Evolutionary conservation across 1,139 yeast genomes (phyloP).

Genomic region (Meyerozyma carpophila): DNA sequence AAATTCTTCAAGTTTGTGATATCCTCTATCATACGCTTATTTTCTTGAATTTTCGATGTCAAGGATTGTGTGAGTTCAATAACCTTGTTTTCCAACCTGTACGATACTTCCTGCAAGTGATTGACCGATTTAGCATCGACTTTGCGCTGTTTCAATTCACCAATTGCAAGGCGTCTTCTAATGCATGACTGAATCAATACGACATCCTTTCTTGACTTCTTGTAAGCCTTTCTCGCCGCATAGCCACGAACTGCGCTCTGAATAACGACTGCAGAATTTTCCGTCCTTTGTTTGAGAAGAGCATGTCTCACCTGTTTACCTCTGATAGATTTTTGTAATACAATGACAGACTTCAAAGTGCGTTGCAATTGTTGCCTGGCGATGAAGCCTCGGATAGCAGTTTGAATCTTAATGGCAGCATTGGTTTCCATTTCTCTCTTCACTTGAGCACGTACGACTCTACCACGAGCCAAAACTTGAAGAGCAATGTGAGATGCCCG

Average conservation of each 20-base stretch:
- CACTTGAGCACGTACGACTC: slow-evolving; percentile 51
- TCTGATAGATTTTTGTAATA: slow-evolving; percentile 65
- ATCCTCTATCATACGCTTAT: slow-evolving; percentile 62
- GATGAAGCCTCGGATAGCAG: slow-evolving; percentile 59
- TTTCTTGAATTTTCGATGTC: slow-evolving; percentile 73
- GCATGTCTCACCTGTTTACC: slow-evolving; percentile 56
- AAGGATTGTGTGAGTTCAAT: slow-evolving; percentile 86
- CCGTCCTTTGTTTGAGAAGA: slow-evolving; percentile 43
- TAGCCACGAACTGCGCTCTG: slow-evolving; percentile 67
- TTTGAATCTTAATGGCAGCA: slow-evolving; percentile 73
- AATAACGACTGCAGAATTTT: slow-evolving; percentile 60
- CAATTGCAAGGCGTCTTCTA: slow-evolving; percentile 71
- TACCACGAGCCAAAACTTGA: slow-evolving; percentile 66
- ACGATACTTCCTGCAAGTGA: slow-evolving; percentile 86
- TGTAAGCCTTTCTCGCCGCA: slow-evolving; percentile 42
- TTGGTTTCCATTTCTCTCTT: slow-evolving; percentile 52
- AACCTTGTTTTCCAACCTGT: slow-evolving; percentile 90
- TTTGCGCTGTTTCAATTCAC: slow-evolving; percentile 58
- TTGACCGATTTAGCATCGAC: slow-evolving; percentile 88
- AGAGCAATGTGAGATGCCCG: slow-evolving; percentile 49
- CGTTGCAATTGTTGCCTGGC: slow-evolving; percentile 43
- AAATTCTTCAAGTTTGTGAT: slow-evolving; percentile 51
- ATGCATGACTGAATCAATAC: slow-evolving; percentile 71
- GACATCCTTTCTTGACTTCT: slow-evolving; percentile 44
- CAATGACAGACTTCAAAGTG: slow-evolving; percentile 47